Evolutionary conservation across 768 basidiomycete genomes (phyloP).

Genomic region (Russula griseocarnosa): DNA sequence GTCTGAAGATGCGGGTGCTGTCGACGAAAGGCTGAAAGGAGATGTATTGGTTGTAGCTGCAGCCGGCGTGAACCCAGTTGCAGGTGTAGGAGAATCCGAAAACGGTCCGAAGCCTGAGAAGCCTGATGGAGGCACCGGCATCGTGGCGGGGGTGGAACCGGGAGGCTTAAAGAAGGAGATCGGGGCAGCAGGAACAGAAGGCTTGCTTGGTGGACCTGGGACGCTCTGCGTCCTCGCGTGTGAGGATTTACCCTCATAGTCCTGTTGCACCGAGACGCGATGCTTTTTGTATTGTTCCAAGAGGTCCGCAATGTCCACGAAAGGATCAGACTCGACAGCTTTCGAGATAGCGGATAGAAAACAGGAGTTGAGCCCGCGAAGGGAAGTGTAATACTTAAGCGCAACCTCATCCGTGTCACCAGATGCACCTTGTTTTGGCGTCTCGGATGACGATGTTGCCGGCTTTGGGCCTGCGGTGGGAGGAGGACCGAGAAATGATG

Average conservation of each 20-base stretch:
- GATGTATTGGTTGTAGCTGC: conserved; percentile 24
- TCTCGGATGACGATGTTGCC: conserved; percentile 19
- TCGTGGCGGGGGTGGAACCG: conserved; percentile 26
- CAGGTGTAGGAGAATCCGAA: conserved; percentile 33
- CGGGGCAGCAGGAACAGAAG: background rate
- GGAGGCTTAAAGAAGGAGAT: conserved; percentile 3
- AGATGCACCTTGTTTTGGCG: conserved; percentile 21
- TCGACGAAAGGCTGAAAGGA: conserved; percentile 21
- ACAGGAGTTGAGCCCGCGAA: conserved; percentile 73
- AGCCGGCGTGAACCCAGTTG: conserved; percentile 28
- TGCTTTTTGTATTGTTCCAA: conserved; percentile 57
- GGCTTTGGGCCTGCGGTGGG: conserved; percentile 11
- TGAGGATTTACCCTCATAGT: conserved; percentile 43
- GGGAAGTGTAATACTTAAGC: conserved; percentile 58
- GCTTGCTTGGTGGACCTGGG: conserved; percentile 4
- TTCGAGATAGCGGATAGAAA: conserved; percentile 55
- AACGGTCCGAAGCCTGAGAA: conserved; percentile 39
- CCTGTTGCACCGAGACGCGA: conserved; percentile 52
- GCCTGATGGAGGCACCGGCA: conserved; percentile 40
- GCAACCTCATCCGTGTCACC: conserved; percentile 31
- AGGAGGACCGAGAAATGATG: conserved; percentile 28
- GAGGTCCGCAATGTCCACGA: conserved; percentile 54
- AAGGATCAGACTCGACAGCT: conserved; percentile 64
- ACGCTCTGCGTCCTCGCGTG: conserved; percentile 3
- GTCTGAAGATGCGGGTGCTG: conserved; percentile 11